A percentile compares a stretch with the other conserved stretches of the same genome.
These are phyloP conservation scores for Sporisorium graminicola DNA, from an alignment of 1,284 basidiomycete species.

Conservation along the genomic window DNA sequence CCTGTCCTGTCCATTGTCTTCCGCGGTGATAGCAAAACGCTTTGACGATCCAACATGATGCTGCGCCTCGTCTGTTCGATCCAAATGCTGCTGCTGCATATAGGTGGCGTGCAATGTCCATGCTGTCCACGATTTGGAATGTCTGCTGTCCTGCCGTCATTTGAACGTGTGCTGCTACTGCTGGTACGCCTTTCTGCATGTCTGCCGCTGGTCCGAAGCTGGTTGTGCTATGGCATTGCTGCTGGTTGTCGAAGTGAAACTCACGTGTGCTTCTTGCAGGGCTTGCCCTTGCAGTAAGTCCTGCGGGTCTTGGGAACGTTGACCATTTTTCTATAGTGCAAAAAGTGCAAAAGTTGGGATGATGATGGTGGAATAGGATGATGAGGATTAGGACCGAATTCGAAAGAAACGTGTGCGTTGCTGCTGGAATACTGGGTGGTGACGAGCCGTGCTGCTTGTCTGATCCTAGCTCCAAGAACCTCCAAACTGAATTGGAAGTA, in stretches of 20 bases:
- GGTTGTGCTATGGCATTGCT: not conserved
- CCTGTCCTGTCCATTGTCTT: no score
- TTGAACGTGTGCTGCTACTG: slow-evolving; percentile 3
- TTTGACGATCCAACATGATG: no score
- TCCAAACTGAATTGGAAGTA: not conserved
- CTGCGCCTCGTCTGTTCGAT: not conserved
- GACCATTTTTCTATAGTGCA: slow-evolving; percentile 64
- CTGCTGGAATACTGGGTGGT: not conserved
- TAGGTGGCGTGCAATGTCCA: no score
- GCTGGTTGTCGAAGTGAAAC: slow-evolving; percentile 66
- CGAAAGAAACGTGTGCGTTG: not conserved
- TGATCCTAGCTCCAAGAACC: not conserved
- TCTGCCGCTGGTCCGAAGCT: slow-evolving; percentile 4
- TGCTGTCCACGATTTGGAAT: not conserved
- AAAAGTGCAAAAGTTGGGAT: not conserved
- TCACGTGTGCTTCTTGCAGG: slow-evolving; percentile 98
- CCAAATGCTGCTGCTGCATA: no score
- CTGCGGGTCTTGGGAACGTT: slow-evolving; percentile 72
- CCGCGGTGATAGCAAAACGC: no score
- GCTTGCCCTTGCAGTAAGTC: slow-evolving; percentile 96
- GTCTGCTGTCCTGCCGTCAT: not conserved
- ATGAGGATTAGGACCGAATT: slow-evolving; percentile 18
- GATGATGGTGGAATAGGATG: slow-evolving; percentile 6
- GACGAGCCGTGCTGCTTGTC: not conserved
- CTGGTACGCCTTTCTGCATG: not conserved